Evolutionary conservation across 257 asterid species (phyloP).

Genomic region (Solanum ossicruentum): DNA sequence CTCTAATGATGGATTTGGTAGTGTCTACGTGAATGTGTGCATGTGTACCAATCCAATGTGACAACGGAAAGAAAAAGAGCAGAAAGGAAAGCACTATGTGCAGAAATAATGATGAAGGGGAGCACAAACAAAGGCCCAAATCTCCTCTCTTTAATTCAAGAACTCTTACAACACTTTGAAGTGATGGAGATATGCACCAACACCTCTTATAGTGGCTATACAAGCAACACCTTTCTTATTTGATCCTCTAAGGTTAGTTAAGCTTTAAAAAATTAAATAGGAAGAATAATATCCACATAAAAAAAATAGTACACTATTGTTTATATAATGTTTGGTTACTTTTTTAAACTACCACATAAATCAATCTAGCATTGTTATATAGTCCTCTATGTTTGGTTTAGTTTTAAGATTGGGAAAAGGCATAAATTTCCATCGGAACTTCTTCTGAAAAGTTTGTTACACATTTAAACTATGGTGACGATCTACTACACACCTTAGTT

Average conservation of each 20-base stretch:
- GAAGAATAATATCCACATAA: background rate
- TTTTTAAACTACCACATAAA: background rate
- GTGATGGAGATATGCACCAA: slow-evolving; percentile 16
- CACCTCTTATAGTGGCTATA: slow-evolving; percentile 24
- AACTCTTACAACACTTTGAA: background rate
- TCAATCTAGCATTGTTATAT: background rate
- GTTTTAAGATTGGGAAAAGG: too few relatives aligned
- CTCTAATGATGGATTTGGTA: background rate
- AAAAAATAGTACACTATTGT: background rate
- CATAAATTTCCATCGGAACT: too few relatives aligned
- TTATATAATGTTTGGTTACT: background rate
- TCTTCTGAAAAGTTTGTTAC: too few relatives aligned
- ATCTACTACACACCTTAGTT: too few relatives aligned
- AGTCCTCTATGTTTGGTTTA: background rate
- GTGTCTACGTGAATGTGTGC: background rate
- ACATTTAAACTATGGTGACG: too few relatives aligned
- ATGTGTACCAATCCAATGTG: background rate
- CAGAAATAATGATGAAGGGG: slow-evolving; percentile 2
- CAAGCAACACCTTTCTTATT: background rate
- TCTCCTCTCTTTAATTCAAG: background rate
- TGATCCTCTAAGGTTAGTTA: background rate
- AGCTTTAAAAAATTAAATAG: background rate
- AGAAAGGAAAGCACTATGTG: background rate
- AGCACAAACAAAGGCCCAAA: slow-evolving; percentile 12
- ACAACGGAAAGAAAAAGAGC: background rate